Evolutionary conservation across 2,329 filamentous ascomycete species (phyloP), one percentile per base, ranked within the genome.

Genomic region (Exophiala alcalophila): DNA sequence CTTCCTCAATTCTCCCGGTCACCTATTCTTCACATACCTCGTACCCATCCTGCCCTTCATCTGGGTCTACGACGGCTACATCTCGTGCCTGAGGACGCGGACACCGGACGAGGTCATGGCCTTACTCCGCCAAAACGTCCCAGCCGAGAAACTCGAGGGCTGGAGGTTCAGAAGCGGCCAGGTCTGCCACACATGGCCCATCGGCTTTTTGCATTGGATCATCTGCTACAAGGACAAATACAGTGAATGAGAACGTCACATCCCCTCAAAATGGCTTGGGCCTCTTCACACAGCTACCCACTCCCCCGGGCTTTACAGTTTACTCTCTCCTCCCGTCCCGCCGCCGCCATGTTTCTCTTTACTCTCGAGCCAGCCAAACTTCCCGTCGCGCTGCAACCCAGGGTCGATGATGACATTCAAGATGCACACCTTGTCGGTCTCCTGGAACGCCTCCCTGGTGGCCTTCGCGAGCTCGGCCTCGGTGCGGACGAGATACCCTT

Each of bases 41-140:
- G 57, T 86, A 5, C 84, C 84, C 0, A 65, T 87, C 9, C 63
- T 87, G 11, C 83, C 84, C 0, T 75, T 83, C 47, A 76, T 85
- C 6, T 65, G 86, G 12, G 72, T 79, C 0, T 82, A 83, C 56
- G 85, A 89, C 61, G 84, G 84, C 2, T 67, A 78, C 44, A 72
- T 87, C 33, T 86, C 81, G 7, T 77, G 76, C 26, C 59, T 88
- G 53, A 69, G 85, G 29, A 85, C 83, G 5, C 73, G 84, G 41
- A 84, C 77, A 3, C 72, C 80, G 0, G 71, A 74, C 10, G 85
- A 89, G 63, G 74, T 86, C 4, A 67, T 81, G 59, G 58, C 59
- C 0, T 60, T 89, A 53, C 61, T 87, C 50, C 69, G 73, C 9
- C 45, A 31, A 15, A 39, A 45, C 6, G 48, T 50, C 7, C 24